Conservation (phyloP, 371 early-diverging fungal genomes). For the Furculomyces boomerangus region DNA sequence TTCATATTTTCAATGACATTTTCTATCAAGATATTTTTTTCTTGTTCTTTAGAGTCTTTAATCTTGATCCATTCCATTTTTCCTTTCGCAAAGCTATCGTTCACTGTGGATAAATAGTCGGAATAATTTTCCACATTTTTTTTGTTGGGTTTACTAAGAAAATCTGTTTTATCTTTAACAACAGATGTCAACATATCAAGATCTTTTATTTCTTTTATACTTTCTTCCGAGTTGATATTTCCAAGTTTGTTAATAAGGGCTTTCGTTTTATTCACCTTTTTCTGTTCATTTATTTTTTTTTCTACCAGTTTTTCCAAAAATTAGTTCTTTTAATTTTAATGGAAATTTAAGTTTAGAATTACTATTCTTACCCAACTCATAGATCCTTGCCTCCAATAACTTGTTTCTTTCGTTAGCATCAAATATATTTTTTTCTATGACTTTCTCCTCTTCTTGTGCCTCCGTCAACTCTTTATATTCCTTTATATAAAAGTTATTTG, state of each 20-base stretch:
- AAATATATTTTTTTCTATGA: neutral
- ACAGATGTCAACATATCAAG: too few relatives aligned
- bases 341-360: neutral
- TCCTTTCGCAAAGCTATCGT: too few relatives aligned
- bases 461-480: neutral
- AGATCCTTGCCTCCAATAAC: neutral
- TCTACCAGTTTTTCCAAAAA: neutral
- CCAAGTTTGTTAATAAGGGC: too few relatives aligned
- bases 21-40: too few relatives aligned
- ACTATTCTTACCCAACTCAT: neutral
- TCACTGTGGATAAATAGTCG: too few relatives aligned
- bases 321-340: neutral
- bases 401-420: neutral
- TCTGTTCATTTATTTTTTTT: neutral
- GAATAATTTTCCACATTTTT: too few relatives aligned
- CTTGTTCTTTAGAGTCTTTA: too few relatives aligned
- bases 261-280: neutral
- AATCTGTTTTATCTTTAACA: too few relatives aligned
- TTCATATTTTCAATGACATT: too few relatives aligned
- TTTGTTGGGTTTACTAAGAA: too few relatives aligned
- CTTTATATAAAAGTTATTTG: neutral
- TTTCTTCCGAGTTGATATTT: neutral
- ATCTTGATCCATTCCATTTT: too few relatives aligned
- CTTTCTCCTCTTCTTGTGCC: neutral
- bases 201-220: neutral